These are phyloP conservation scores for Leishmania braziliensis DNA, from an alignment of 208 protist genomes.

Conservation along the genomic window DNA sequence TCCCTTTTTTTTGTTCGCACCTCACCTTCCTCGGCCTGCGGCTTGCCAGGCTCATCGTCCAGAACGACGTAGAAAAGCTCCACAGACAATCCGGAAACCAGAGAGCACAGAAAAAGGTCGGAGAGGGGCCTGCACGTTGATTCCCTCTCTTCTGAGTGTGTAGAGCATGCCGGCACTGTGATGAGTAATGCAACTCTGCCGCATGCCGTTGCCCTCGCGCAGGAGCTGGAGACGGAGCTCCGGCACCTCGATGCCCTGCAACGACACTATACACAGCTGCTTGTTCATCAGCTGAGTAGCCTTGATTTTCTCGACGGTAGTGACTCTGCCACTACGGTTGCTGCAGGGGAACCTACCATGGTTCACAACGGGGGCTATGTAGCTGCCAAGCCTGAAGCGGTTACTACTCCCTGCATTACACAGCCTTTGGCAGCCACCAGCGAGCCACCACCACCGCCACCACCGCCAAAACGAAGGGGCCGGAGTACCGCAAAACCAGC, in stretches of 20 bases:
- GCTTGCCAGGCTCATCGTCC: not conserved
- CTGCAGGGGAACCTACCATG: not conserved
- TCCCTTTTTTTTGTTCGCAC: no score
- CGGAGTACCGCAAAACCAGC: not conserved
- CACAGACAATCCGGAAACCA: not conserved
- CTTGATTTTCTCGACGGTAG: slow-evolving; percentile 6
- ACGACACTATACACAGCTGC: slow-evolving; percentile 13
- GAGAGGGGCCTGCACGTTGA: not conserved
- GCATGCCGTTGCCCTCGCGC: slow-evolving; percentile 19
- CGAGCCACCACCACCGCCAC: not conserved
- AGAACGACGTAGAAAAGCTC: not conserved
- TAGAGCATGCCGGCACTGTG: not conserved
- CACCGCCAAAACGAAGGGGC: not conserved
- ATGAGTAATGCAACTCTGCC: slow-evolving; percentile 2
- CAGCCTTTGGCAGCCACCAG: not conserved
- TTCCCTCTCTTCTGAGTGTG: not conserved
- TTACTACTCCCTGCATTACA: not conserved
- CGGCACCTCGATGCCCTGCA: slow-evolving; percentile 22
- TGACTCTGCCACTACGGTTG: not conserved
- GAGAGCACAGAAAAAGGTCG: not conserved
- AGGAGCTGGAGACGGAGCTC: slow-evolving; percentile 21
- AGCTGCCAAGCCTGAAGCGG: not conserved
- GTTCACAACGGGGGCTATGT: not conserved
- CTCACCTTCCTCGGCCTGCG: not conserved
- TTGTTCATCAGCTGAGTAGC: slow-evolving; percentile 16